Conservation (phyloP, 1,284 basidiomycete species). For the Gastroboletus turbinatus region DNA sequence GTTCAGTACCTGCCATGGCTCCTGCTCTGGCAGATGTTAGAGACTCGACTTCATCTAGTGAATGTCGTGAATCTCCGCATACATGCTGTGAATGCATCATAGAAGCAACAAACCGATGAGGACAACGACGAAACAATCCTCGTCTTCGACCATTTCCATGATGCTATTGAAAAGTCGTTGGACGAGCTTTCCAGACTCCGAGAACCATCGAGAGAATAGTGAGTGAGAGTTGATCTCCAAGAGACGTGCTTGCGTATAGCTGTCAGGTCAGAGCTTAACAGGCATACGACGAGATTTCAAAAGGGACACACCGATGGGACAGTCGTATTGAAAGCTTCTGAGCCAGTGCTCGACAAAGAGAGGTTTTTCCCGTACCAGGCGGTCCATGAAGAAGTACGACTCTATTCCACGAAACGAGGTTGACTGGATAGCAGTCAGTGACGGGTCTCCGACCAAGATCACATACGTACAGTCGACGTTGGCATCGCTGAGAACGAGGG, state of each 20-base stretch:
- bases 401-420: conserved; percentile 94
- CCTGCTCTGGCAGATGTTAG: conserved; percentile 91
- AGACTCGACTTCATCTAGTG: conserved; percentile 91
- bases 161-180: conserved; percentile 91
- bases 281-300: not conserved
- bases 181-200: conserved; percentile 97
- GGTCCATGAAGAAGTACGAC: conserved; percentile 95
- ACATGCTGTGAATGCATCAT: not conserved
- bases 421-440: conserved; percentile 49
- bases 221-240: conserved; percentile 99
- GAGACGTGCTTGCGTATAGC: conserved; percentile 83
- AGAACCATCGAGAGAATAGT: conserved; percentile 96
- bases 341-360: conserved; percentile 89
- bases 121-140: conserved; percentile 89
- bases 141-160: conserved; percentile 86
- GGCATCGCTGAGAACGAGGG: conserved; percentile 86
- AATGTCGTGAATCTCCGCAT: conserved; percentile 3
- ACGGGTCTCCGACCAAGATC: not conserved
- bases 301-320: conserved; percentile 63
- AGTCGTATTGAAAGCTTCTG: conserved; percentile 95
- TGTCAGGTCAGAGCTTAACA: conserved; percentile 32
- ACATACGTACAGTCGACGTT: conserved; percentile 76
- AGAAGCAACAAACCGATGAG: conserved; percentile 73
- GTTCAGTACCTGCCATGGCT: conserved; percentile 93
- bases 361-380: conserved; percentile 97